Base-by-base conservation (phyloP, 306 rosid species). In the Dicorynia guianensis region DNA sequence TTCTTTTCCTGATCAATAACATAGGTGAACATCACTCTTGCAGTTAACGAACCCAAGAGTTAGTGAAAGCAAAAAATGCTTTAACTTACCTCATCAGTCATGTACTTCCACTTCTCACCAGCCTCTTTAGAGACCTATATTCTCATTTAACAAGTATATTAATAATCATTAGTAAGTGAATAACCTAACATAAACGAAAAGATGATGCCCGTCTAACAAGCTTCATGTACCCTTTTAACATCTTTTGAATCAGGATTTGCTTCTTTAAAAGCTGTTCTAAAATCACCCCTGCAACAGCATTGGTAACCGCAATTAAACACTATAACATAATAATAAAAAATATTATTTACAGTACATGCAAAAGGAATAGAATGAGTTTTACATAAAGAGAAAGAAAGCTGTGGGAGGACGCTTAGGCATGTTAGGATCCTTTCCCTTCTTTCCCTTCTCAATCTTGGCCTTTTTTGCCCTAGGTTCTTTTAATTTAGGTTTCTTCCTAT, bases 391-490 rank as follows among this genome's bases (percentile, higher is more conserved):
- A 69, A 90, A 95, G 79, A 92, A 95, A 13, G 99, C 97, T 11
- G 97, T 92, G 4, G 79, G 53, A 72, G 99, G 97, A 20, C 97
- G 99, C 83, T 92, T 95, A 20, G 86, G 97, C 77, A 60, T 83
- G 75, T 89, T 90, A 9, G 93, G 89, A 79, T 90, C 90, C 81
- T 85, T 94, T 14, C 12, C 80, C 63, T 86, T 91, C 72, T 82
- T 93, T 11, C 11, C 78, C 66, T 82, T 89, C 62, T 72, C 95
- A 30, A 63, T 67, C 48, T 69, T 88, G 43, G 85, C 67, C 80
- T 68, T 92, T 67, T 89, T 95, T 0, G 93, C 80, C 74, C 76
- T 87, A 0, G 97, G 96, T 46, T 83, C 93, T 2, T 84, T 84
- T 1, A 89, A 25, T 33, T 76, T 74, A 1, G 91, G 71, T 50